Conservation (phyloP, 2,329 filamentous ascomycete species). For the Talaromyces sp. region DNA sequence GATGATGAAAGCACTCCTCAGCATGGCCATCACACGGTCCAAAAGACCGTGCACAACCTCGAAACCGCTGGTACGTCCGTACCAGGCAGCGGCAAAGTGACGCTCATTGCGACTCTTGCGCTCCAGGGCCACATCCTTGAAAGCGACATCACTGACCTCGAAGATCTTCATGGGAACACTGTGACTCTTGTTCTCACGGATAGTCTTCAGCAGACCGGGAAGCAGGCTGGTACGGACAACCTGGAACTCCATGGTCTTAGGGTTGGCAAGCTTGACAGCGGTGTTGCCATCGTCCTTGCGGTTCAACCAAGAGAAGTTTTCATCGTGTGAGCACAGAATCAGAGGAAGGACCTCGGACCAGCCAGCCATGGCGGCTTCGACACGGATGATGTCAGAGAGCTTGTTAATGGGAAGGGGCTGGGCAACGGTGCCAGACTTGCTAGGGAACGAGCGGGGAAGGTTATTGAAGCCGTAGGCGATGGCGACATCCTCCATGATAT, state of each 20-base stretch:
- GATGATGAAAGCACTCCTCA: constrained; percentile 78
- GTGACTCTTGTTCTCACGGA: constrained; percentile 90
- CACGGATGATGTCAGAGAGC: constrained; percentile 84
- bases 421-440: constrained; percentile 82
- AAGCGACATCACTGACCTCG: constrained; percentile 85
- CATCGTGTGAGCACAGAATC: constrained; percentile 95
- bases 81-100: constrained; percentile 95
- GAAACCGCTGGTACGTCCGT: constrained; percentile 91
- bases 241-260: constrained; percentile 91
- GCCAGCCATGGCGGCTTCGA: constrained; percentile 88
- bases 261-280: constrained; percentile 84
- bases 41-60: constrained; percentile 93
- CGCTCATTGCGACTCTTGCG: constrained; percentile 89
- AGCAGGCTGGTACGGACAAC: constrained; percentile 85
- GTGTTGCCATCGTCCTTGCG: constrained; percentile 82
- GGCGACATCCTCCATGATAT: constrained; percentile 98
- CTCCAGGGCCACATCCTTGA: constrained; percentile 82
- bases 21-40: constrained; percentile 90
- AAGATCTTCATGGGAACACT: constrained; percentile 88
- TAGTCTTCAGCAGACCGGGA: constrained; percentile 87
- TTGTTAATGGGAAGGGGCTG: constrained; percentile 92
- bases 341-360: constrained; percentile 97
- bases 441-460: constrained; percentile 82
- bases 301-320: constrained; percentile 96
- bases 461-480: constrained; percentile 98